These are phyloP conservation scores for Pleurozium schreberi DNA, from an alignment of 225 moss, liverwort and hornwort genomes.

Conservation along the genomic window DNA sequence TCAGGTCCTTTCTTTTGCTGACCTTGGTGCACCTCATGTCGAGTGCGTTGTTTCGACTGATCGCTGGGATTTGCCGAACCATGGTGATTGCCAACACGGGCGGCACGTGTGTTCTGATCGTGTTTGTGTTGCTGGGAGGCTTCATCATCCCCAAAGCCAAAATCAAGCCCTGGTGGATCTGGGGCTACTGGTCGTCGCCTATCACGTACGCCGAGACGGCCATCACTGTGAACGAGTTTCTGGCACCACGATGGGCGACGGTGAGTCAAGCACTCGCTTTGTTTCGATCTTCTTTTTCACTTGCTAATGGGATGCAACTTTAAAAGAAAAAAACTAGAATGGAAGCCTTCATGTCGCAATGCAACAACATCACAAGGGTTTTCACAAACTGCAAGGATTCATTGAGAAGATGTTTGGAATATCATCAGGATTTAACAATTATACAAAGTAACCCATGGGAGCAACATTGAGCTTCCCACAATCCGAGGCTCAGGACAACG, in stretches of 20 bases:
- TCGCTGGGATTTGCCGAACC: slow-evolving; percentile 63
- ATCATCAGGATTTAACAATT: background rate
- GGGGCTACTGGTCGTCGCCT: slow-evolving; percentile 96
- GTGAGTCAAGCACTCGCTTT: slow-evolving; percentile 18
- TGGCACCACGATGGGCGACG: slow-evolving; percentile 66
- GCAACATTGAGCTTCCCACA: background rate
- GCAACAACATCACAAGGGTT: background rate
- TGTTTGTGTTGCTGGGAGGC: slow-evolving; percentile 71
- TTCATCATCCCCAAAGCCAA: slow-evolving; percentile 57
- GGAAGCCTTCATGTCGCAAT: background rate
- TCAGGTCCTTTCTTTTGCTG: slow-evolving; percentile 47
- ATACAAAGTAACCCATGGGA: slow-evolving; percentile 12
- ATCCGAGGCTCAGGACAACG: background rate
- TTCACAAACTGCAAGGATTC: background rate
- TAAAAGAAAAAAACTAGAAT: no score
- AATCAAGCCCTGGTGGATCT: slow-evolving; percentile 90
- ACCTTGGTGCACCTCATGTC: slow-evolving; percentile 71
- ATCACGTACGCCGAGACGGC: slow-evolving; percentile 60
- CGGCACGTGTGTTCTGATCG: slow-evolving; percentile 54
- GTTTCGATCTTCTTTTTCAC: background rate
- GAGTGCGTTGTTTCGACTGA: slow-evolving; percentile 59
- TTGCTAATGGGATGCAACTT: background rate
- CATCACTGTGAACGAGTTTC: slow-evolving; percentile 74
- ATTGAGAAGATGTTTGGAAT: background rate
- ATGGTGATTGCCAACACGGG: slow-evolving; percentile 78